Evolutionary conservation across 768 basidiomycete genomes (phyloP).

Genomic region (Phaeotremella fagi): DNA sequence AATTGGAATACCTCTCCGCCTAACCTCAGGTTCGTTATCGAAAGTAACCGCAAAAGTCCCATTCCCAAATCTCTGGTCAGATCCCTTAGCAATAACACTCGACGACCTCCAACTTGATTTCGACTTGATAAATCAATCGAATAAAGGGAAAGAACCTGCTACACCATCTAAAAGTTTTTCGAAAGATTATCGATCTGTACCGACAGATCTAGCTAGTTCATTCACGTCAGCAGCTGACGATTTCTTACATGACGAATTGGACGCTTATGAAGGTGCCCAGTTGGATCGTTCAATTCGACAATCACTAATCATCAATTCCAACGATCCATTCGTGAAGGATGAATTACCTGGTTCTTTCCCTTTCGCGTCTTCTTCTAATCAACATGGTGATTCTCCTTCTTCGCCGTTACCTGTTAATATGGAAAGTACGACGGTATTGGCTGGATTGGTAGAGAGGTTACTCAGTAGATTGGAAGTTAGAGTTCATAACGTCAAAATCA

Average conservation of each 20-base stretch:
- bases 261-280: slow-evolving; percentile 63
- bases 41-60: slow-evolving; percentile 74
- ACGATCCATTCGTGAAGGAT: slow-evolving; percentile 24
- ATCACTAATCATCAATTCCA: slow-evolving; percentile 44
- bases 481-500: slow-evolving; percentile 34
- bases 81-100: slow-evolving; percentile 36
- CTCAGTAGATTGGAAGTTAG: slow-evolving; percentile 45
- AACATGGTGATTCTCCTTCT: background rate
- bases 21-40: slow-evolving; percentile 68
- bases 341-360: slow-evolving; percentile 37
- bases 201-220: slow-evolving; percentile 62
- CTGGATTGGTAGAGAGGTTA: slow-evolving; percentile 47
- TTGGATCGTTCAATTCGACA: slow-evolving; percentile 66
- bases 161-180: slow-evolving; percentile 18
- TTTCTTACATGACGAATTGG: slow-evolving; percentile 78
- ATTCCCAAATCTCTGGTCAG: slow-evolving; percentile 41
- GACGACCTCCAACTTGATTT: slow-evolving; percentile 38
- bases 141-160: slow-evolving; percentile 19
- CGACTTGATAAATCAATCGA: slow-evolving; percentile 44
- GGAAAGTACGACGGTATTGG: slow-evolving; percentile 46
- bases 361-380: slow-evolving; percentile 3
- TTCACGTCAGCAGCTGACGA: slow-evolving; percentile 78
- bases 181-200: background rate
- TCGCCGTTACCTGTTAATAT: slow-evolving; percentile 21
- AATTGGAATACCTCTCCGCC: slow-evolving; percentile 59